Percentiles rank a stretch among this genome's conserved stretches.
Evolutionary conservation across 352 stramenopile species (phyloP).

Genomic region (Phytophthora quininea): DNA sequence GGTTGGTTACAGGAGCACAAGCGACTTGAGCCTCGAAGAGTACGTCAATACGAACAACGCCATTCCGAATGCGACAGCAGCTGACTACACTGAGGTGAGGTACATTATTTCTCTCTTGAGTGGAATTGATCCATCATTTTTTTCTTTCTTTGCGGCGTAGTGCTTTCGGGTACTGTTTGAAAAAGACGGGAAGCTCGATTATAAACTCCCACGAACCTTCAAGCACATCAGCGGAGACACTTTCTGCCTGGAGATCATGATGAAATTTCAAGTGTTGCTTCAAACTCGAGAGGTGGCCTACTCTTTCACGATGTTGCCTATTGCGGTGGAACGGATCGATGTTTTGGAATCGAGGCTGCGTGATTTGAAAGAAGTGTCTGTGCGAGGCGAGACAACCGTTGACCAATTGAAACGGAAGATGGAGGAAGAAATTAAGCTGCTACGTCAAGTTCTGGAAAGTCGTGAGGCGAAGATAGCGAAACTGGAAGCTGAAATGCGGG

Average conservation of each 20-base stretch:
- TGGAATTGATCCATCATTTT: too few species aligned
- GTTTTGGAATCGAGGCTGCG: background rate
- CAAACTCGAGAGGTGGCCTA: slow-evolving; percentile 6
- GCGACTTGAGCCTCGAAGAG: background rate
- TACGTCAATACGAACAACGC: background rate
- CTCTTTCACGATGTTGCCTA: background rate
- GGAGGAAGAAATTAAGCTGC: background rate
- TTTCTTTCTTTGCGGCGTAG: background rate
- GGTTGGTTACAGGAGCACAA: background rate
- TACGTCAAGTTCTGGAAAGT: background rate
- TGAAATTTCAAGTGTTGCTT: slow-evolving; percentile 17
- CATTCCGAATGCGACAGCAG: background rate
- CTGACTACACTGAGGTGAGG: background rate
- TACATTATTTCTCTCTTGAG: background rate
- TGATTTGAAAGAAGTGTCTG: background rate
- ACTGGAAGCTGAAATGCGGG: background rate
- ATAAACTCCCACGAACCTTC: background rate
- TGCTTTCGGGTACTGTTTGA: background rate
- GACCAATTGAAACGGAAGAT: background rate
- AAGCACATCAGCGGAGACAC: slow-evolving; percentile 1
- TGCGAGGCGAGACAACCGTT: background rate
- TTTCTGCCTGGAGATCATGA: background rate
- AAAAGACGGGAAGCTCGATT: background rate
- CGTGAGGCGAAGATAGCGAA: background rate
- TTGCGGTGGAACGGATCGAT: background rate